Evolutionary conservation across 2,329 filamentous ascomycete genomes (phyloP), one percentile per base, ranked within the genome.

Genomic region (Botrytis cinerea): DNA sequence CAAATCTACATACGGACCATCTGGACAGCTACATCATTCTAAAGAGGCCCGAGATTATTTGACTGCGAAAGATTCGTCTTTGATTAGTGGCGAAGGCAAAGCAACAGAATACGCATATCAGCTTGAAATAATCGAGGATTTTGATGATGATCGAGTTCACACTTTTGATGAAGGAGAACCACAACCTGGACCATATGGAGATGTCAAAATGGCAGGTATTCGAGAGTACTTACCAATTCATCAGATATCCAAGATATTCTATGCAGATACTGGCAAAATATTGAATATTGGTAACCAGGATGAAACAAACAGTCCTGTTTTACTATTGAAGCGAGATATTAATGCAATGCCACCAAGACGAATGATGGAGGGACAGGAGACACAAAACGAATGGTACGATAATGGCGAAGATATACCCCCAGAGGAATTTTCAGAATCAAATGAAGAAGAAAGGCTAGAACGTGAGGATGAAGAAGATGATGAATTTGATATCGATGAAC

Each of bases 221-320:
- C 85, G 91, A 64, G 90, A 92, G 76, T 84, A 88, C 54, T 83
- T 93, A 25, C 91, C 91, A 1, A 88, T 93, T 32, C 90, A 93
- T 79, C 88, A 93, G 78, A 88, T 93, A 22, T 92, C 90, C 2
- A 93, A 93, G 79, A 92, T 93, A 46, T 93, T 93, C 82, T 93
- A 93, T 77, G 91, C 91, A 22, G 91, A 93, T 76, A 93, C 91
- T 0, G 91, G 91, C 61, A 92, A 92, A 79, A 91, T 93, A 38
- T 83, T 93, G 28, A 92, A 92, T 75, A 92, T 93, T 74, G 90
- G 89, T 22, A 86, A 84, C 3, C 88, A 91, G 38, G 89, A 87
- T 48, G 91, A 92, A 78, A 84, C 85, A 4, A 92, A 91, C 77
- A 92, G 87, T 74, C 91, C 91, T 0, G 87, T 93, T 1, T 82